phyloP scores from a whole-genome alignment of 176 grass and related monocot genomes.

The Cymbopogon citratus region DNA sequence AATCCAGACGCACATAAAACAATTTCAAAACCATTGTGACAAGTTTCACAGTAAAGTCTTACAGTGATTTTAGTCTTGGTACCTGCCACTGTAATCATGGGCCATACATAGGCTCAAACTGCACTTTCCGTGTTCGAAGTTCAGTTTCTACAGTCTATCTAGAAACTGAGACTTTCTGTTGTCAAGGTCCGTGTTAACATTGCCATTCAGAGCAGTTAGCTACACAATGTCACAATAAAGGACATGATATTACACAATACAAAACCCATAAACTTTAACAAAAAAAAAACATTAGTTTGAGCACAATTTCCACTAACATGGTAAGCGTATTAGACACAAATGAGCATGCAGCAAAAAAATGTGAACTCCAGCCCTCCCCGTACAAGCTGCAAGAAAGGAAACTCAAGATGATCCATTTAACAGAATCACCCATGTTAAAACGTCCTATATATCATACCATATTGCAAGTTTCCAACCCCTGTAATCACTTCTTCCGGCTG shows the following conservation, averaged over 20 bases:
- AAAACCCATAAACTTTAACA: background rate
- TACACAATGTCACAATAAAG: background rate
- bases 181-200: background rate
- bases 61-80: background rate
- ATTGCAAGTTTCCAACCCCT: constrained; percentile 19
- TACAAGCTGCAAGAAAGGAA: constrained; percentile 25
- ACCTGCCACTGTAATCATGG: background rate
- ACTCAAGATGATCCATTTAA: constrained; percentile 21
- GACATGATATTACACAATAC: background rate
- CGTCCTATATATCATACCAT: constrained; percentile 66
- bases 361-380: background rate
- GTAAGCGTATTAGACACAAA: background rate
- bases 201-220: background rate
- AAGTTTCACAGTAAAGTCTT: background rate
- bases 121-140: background rate
- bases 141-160: background rate
- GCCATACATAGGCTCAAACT: background rate
- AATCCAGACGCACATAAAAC: background rate
- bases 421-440: constrained; percentile 20
- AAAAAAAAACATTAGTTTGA: background rate
- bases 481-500: constrained; percentile 21
- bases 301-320: background rate
- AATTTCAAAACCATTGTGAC: background rate
- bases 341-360: background rate
- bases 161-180: background rate